phyloP scores from a whole-genome alignment of 1,284 basidiomycete species.

The Ganoderma leucocontextum region DNA sequence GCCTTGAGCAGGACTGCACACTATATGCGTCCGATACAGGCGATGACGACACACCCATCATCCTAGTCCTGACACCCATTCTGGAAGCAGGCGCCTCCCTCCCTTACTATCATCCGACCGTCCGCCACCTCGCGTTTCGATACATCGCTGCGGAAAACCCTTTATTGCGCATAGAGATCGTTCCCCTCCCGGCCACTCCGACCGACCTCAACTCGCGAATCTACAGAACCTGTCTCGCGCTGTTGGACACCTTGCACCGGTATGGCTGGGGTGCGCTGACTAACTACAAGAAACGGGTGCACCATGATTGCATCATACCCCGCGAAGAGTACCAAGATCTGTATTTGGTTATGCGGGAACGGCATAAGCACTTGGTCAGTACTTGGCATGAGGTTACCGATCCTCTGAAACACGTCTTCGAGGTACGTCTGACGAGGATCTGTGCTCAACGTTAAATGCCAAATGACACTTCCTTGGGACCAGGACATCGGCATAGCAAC shows the following conservation, averaged over 20 bases:
- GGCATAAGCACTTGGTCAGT: constrained; percentile 78
- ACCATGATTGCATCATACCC: constrained; percentile 84
- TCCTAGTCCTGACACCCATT: constrained; percentile 72
- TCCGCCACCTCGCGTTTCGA: constrained; percentile 77
- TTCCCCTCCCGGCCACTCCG: constrained; percentile 60
- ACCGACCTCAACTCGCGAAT: constrained; percentile 68
- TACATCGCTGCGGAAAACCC: constrained; percentile 46
- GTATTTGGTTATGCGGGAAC: constrained; percentile 86
- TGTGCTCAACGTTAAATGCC: neutral
- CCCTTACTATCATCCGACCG: constrained; percentile 85
- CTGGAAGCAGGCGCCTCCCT: constrained; percentile 52
- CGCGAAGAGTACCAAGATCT: constrained; percentile 89
- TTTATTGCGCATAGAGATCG: constrained; percentile 58
- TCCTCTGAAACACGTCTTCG: constrained; percentile 88
- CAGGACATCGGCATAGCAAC: constrained; percentile 93
- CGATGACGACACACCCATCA: constrained; percentile 43
- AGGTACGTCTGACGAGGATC: constrained; percentile 52
- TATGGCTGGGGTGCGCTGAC: constrained; percentile 86
- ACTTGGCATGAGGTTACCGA: constrained; percentile 86
- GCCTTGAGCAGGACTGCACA: constrained; percentile 80
- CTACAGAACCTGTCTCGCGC: constrained; percentile 80
- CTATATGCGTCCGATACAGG: constrained; percentile 53
- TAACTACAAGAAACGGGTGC: constrained; percentile 87
- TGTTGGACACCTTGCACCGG: constrained; percentile 85
- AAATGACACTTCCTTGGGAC: neutral